Evolutionary conservation across 352 stramenopile species (phyloP), one percentile per base, ranked within the genome.

Genomic region (Peronospora destructor): DNA sequence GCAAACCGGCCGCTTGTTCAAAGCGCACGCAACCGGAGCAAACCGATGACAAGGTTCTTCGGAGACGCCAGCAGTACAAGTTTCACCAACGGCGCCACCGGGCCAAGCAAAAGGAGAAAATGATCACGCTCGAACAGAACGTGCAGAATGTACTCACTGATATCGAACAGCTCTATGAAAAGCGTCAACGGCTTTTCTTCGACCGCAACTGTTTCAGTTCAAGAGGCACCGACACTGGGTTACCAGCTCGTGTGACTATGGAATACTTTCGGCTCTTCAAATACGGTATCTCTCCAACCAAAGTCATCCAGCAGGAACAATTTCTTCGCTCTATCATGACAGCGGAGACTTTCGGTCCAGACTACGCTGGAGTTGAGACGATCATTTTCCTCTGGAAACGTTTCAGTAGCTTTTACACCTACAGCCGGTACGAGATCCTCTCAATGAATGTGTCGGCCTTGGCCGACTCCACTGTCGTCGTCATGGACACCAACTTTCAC

Each of bases 51-150:
- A 81, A 78, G 42, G 55, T 76, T 21, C 49, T 69, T 16, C 63
- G 68, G 3, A 49, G 66, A 21, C 66, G 74, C 6, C 58, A 73
- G 36, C 77, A 86, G 52, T 85, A 85, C 60, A 84, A 83, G 29
- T 68, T 79, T 48, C 74, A 86, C 49, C 75, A 89, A 50, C 73
- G 69, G 1, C 73, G 63, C 47, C 78, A 87, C 47, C 71, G 75
- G 16, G 75, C 73, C 38, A 80, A 84, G 61, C 71, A 84, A 45
- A 85, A 85, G 39, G 50, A 68, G 41, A 74, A 73, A 52, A 52
- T 59, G 30, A 26, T 68, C 23, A 57, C 43, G 43, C 67, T 84
- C 9, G 65, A 66, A 16, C 47, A 71, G 11, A 61, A 85, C 9
- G 64, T 82, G 14, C 36, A 68, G 32, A 43, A 34, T n/a, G 46